phyloP scores from a whole-genome alignment of 2,329 filamentous ascomycete species.

The Zasmidium cellare region DNA sequence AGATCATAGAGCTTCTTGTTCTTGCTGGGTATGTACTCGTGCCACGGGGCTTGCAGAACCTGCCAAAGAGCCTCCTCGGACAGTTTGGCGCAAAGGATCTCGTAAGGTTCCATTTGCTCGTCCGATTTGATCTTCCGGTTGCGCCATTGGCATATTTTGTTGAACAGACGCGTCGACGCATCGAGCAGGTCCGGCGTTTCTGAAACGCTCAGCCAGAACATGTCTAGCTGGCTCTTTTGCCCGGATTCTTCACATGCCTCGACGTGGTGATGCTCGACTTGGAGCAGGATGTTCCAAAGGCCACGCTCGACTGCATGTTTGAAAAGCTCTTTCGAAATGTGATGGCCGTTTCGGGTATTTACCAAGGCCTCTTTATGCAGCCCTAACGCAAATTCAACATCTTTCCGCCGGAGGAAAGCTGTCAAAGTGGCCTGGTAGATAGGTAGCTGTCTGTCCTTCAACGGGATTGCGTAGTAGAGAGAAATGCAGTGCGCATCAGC shows the following conservation, averaged over 20 bases:
- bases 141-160: background rate
- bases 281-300: slow-evolving; percentile 20
- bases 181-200: slow-evolving; percentile 20
- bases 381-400: slow-evolving; percentile 14
- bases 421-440: slow-evolving; percentile 24
- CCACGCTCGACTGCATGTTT: slow-evolving; percentile 16
- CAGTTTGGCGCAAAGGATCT: background rate
- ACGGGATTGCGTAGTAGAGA: slow-evolving; percentile 28
- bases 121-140: background rate
- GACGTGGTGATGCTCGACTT: slow-evolving; percentile 15
- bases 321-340: slow-evolving; percentile 25
- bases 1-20: background rate
- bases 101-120: background rate
- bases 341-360: slow-evolving; percentile 24
- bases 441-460: slow-evolving; percentile 16
- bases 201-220: slow-evolving; percentile 27
- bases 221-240: slow-evolving; percentile 5
- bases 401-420: slow-evolving; percentile 19
- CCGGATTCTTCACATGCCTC: background rate
- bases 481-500: slow-evolving; percentile 24
- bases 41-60: background rate
- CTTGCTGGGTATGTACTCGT: background rate
- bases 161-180: slow-evolving; percentile 11
- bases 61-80: slow-evolving; percentile 5
- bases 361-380: slow-evolving; percentile 30